Evolutionary conservation across 2,329 filamentous ascomycete species (phyloP), one percentile per base, ranked within the genome.

Genomic region (Macrophomina phaseolina): DNA sequence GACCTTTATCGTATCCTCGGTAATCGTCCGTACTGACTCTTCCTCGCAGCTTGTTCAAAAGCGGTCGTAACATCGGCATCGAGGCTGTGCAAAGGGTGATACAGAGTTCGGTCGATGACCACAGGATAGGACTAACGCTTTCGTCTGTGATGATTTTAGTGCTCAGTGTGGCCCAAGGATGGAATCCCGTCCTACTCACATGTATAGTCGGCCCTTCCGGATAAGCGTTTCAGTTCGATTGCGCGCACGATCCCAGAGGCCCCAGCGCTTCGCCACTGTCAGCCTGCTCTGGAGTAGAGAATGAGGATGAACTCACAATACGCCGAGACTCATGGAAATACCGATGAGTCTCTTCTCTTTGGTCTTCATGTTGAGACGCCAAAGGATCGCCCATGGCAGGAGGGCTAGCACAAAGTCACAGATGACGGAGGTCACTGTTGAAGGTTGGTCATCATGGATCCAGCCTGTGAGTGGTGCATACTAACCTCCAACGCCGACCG

Each of bases 31-130:
- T 62, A 32, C 42, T 62, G 11, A n/a, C 46, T 5, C 9, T 62
- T 1, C 58, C 58, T 4, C 58, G 58, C 7, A 62, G 14, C 14
- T 62, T 62, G 32, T 62, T 38, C 8, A 18, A 86, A 68, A 82
- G 78, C 12, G 74, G 74, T 2, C 74, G 73, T 0, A 77, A 70
- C 34, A 75, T 72, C 5, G 85, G 85, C 71, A 86, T 85, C 75
- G 86, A 84, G 67, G 82, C 84, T 34, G 81, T 85, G 12, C 78
- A 81, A 45, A 83, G 81, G 11, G 81, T 83, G 58, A 84, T 85
- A 64, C 80, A 80, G 63, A 83, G 71, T 70, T 82, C 73, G n/a
- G 74, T 76, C 6, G 71, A 72, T 5, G 74, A 76, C 74, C 74
- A 77, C 6, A 77, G 68, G 16, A 75, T 71, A 70, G 74, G 75